These are phyloP conservation scores for Neonectria faginata DNA, from an alignment of 2,329 filamentous ascomycete species.

Conservation along the genomic window DNA sequence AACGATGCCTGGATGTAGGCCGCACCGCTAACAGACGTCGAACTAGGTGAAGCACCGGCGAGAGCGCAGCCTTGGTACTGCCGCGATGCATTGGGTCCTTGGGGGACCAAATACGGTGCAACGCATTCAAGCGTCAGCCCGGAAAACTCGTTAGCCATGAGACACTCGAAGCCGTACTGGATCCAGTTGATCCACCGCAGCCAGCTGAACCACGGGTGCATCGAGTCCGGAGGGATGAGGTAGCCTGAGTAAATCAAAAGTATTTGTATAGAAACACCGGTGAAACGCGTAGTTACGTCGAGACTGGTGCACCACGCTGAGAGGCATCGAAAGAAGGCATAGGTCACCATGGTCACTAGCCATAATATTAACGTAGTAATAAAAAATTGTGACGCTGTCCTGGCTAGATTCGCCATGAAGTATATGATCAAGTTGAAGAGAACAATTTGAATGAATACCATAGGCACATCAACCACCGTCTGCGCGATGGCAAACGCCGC, in stretches of 20 bases:
- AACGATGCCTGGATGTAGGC: slow-evolving; percentile 66
- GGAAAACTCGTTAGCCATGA: slow-evolving; percentile 74
- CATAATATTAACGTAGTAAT: slow-evolving; percentile 73
- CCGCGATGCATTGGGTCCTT: slow-evolving; percentile 47
- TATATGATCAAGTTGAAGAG: slow-evolving; percentile 80
- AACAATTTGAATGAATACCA: slow-evolving; percentile 73
- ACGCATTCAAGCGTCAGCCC: slow-evolving; percentile 69
- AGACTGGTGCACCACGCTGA: slow-evolving; percentile 70
- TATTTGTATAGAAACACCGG: slow-evolving; percentile 68
- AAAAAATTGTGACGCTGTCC: slow-evolving; percentile 75
- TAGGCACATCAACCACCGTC: slow-evolving; percentile 68
- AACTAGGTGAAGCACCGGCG: slow-evolving; percentile 58
- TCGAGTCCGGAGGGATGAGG: slow-evolving; percentile 67
- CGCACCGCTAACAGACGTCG: slow-evolving; percentile 62
- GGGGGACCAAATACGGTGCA: slow-evolving; percentile 68
- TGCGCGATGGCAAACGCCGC: slow-evolving; percentile 68
- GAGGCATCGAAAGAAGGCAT: slow-evolving; percentile 69
- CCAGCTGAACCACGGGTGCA: slow-evolving; percentile 73
- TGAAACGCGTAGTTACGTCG: slow-evolving; percentile 71
- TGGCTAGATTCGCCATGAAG: slow-evolving; percentile 79
- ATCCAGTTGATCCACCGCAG: slow-evolving; percentile 75
- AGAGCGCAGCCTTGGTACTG: slow-evolving; percentile 67
- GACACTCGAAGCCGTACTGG: slow-evolving; percentile 77
- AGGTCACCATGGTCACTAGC: slow-evolving; percentile 67
- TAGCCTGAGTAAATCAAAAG: slow-evolving; percentile 78